Evolutionary conservation across 2,329 filamentous ascomycete species (phyloP), one percentile per base, ranked within the genome.

Genomic region (Talaromyces marneffei): DNA sequence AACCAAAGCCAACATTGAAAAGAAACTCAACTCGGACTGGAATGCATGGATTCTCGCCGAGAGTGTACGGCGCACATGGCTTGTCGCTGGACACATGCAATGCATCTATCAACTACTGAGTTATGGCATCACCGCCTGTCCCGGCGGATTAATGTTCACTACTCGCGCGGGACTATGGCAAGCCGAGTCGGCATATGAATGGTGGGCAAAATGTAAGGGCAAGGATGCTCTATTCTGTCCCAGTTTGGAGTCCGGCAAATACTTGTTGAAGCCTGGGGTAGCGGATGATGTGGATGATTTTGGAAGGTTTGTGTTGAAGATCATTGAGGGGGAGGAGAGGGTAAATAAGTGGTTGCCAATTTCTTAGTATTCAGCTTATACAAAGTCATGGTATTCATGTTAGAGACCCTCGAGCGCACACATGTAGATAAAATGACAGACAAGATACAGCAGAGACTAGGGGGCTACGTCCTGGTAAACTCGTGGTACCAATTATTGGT

Each of bases 21-120:
- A 55, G 48, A 58, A 59, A 55, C 23, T 57, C 8, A 23, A 48
- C 6, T 55, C 55, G 9, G 60, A 62, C 9, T 62, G 60, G 60
- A 50, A 62, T 2, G 60, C 60, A 2, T 62, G 60, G 60, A 62
- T 62, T 4, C 56, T 62, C 6, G 60, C 60, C 8, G 60, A 62
- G 4, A 62, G 60, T 16, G 60, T 62, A n/a, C 60, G 60, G 3
- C 60, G 60, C n/a, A 62, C 60, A 23, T 62, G 60, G 60, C 60
- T 62, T 20, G 60, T 62, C 8, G 60, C 60, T 0, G 56, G 60
- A 1, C 60, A 62, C n/a, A 59, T 46, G 46, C 60, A 62, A 31
- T 62, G 60, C 40, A 55, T 59, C n/a, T 62, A 62, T 40, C 16
- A 39, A 2, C 18, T 62, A 14, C 42, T 62, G n/a, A 53, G 55